Conservation (phyloP, 345 rosid genomes). For the Salix purpurea region DNA sequence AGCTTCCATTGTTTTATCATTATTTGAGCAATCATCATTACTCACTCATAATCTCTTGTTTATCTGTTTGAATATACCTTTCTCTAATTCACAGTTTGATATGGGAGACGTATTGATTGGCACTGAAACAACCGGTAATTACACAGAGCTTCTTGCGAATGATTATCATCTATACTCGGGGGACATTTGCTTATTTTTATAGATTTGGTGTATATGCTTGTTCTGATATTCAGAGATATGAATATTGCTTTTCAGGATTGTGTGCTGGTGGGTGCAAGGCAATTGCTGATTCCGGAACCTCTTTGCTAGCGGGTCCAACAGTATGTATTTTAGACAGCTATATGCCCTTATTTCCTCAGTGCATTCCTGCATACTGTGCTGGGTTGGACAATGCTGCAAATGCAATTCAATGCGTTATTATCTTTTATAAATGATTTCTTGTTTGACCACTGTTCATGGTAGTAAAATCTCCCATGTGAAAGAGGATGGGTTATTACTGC, state of each 20-base stretch:
- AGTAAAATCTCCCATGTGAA: neutral
- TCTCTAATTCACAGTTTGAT: conserved; percentile 20
- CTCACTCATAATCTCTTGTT: neutral
- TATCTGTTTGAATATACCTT: neutral
- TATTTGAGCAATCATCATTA: neutral
- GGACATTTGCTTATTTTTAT: neutral
- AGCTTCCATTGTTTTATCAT: neutral
- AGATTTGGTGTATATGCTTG: neutral
- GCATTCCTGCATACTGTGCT: neutral
- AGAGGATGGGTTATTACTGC: neutral
- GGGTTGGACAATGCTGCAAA: no score
- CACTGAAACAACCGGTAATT: conserved; percentile 25
- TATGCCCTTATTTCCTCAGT: neutral
- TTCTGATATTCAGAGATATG: neutral
- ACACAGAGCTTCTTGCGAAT: neutral
- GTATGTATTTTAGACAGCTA: neutral
- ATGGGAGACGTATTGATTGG: conserved; percentile 24
- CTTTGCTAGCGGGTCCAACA: conserved; percentile 31
- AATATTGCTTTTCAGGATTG: conserved; percentile 17
- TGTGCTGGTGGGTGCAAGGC: conserved; percentile 32
- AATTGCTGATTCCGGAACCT: conserved; percentile 36
- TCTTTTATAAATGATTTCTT: no score
- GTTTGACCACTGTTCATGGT: neutral
- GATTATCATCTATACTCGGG: neutral
- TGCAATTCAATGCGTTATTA: no score